A percentile compares a stretch with the other conserved stretches of the same genome.
These are phyloP conservation scores for Xylona heveae DNA, from an alignment of 495 filamentous ascomycete species.

Conservation along the genomic window DNA sequence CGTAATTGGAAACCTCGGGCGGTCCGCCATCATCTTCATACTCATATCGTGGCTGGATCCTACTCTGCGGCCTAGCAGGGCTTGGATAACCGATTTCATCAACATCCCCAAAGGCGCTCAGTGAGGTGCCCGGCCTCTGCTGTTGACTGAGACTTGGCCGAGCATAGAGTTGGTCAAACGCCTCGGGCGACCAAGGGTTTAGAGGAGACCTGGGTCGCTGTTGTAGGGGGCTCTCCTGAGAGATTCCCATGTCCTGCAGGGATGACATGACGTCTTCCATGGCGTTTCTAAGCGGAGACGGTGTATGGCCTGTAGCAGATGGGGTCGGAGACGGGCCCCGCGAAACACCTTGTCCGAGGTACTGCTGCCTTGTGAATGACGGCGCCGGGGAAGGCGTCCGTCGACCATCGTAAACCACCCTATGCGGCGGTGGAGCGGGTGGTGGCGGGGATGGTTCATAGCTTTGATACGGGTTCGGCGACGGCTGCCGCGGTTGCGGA, in stretches of 20 bases:
- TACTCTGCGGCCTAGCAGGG: conserved; percentile 23
- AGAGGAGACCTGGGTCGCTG: conserved; percentile 23
- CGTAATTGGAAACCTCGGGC: conserved; percentile 62
- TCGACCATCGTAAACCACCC: conserved; percentile 12
- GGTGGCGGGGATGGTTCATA: conserved; percentile 14
- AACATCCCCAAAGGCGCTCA: no score
- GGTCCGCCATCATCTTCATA: conserved; percentile 30
- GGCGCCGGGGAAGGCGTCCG: conserved; percentile 18
- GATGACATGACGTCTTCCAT: conserved; percentile 99
- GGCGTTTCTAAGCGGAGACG: conserved; percentile 74
- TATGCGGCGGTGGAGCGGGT: conserved; percentile 15
- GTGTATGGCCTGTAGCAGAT: conserved; percentile 46
- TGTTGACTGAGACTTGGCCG: conserved; percentile 12
- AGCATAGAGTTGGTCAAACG: conserved; percentile 42
- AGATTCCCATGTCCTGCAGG: conserved; percentile 63
- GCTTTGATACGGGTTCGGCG: conserved; percentile 18
- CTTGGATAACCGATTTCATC: no score
- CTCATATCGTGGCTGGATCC: conserved; percentile 26
- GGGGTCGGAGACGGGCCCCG: conserved; percentile 30
- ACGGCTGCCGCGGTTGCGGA: conserved; percentile 14
- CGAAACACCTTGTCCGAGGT: conserved; percentile 29
- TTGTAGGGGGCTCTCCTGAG: conserved; percentile 27
- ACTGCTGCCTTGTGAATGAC: conserved; percentile 20
- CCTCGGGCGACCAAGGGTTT: conserved; percentile 83
- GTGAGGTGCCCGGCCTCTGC: conserved; percentile 44